These are phyloP conservation scores for Peziza echinospora DNA, from an alignment of 495 filamentous ascomycete genomes.

Conservation along the genomic window DNA sequence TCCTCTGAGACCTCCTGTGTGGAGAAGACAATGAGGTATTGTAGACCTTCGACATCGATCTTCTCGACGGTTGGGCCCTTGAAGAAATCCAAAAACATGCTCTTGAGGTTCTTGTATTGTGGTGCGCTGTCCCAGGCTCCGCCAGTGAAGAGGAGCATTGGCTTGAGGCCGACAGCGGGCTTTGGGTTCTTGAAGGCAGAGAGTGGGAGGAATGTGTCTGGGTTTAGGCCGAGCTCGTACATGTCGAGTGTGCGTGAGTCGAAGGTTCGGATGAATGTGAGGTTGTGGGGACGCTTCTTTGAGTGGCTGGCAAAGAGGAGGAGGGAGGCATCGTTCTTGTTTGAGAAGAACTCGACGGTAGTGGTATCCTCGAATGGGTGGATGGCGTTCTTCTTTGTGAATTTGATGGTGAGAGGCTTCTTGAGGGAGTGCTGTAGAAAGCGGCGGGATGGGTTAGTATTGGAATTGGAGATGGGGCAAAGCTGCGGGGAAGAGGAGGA, in stretches of 20 bases:
- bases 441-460: neutral
- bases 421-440: constrained; percentile 39
- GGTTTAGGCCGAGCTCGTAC: constrained; percentile 65
- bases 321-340: constrained; percentile 80
- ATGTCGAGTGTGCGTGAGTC: constrained; percentile 74
- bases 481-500: neutral
- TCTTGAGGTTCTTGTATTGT: constrained; percentile 64
- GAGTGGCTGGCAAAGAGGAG: constrained; percentile 58
- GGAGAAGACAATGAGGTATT: constrained; percentile 63
- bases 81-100: constrained; percentile 77
- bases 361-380: constrained; percentile 83
- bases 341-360: constrained; percentile 73
- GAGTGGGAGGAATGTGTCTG: constrained; percentile 39
- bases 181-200: constrained; percentile 64
- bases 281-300: constrained; percentile 81
- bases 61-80: constrained; percentile 48
- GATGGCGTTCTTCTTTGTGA: constrained; percentile 84
- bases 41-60: constrained; percentile 83
- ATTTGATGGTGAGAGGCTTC: constrained; percentile 56
- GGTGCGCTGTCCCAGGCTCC: constrained; percentile 61
- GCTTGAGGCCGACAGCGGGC: constrained; percentile 61
- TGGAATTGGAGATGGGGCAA: neutral
- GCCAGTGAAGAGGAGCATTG: constrained; percentile 70
- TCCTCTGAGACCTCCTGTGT: constrained; percentile 45
- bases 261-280: constrained; percentile 71